Conservation (phyloP, 179 eudicot species). For the Corrigiola litoralis region DNA sequence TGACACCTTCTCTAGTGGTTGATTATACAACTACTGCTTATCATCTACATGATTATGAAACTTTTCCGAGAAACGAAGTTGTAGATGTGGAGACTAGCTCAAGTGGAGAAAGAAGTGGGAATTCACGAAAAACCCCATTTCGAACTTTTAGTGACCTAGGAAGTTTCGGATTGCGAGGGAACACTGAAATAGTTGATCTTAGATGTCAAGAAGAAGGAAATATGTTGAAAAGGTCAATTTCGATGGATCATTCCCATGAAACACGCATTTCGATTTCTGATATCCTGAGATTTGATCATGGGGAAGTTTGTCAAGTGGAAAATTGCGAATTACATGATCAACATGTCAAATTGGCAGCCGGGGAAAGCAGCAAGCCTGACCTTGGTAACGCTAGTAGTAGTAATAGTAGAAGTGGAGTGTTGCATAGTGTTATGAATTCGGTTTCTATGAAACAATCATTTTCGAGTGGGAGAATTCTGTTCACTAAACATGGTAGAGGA, state of each 20-base stretch:
- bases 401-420: constrained; percentile 19
- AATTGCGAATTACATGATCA: constrained; percentile 20
- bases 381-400: constrained; percentile 12
- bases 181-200: not conserved
- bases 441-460: too few relatives aligned
- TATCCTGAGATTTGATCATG: constrained; percentile 20
- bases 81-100: constrained; percentile 5
- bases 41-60: constrained; percentile 1
- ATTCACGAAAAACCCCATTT: constrained; percentile 13
- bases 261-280: constrained; percentile 33
- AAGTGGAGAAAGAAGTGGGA: constrained; percentile 11
- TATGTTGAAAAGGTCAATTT: constrained; percentile 47
- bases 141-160: constrained; percentile 21
- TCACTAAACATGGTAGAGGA: constrained; percentile 34
- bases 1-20: constrained; percentile 8
- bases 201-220: constrained; percentile 12
- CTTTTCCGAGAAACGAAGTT: not conserved
- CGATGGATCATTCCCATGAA: constrained; percentile 45
- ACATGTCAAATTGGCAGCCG: constrained; percentile 17
- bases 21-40: not conserved
- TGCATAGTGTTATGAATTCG: constrained; percentile 30
- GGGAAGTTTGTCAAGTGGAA: constrained; percentile 20
- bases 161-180: constrained; percentile 7
- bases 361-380: constrained; percentile 14
- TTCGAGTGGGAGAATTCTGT: too few relatives aligned